Base-by-base conservation (phyloP, 352 stramenopile genomes). In the Phytophthora lateralis region DNA sequence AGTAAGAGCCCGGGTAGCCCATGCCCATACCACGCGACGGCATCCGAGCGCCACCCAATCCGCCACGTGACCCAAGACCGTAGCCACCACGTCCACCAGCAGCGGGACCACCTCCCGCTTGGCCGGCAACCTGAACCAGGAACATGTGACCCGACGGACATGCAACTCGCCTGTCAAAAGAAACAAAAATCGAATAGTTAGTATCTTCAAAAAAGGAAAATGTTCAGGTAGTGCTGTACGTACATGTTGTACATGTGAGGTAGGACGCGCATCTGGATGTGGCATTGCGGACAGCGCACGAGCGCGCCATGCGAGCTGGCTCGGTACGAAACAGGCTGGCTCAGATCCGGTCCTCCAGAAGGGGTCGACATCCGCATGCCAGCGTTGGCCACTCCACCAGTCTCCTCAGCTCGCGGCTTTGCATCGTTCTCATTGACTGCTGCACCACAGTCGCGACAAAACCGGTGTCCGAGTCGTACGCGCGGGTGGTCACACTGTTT, bases 221-320 rank as follows among this genome's bases (percentile, higher is more conserved):
- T 15, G 9, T 15, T 18, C 11, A 14, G 6, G 20, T 15, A 12
- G 8, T 21, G 35, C 12, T 15, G n/a, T 44, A 80, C 80, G 34
- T 85, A 93, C 85, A 95, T 91, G 78, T 95, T 95, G 65, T 93
- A 95, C 86, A 95, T 95, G 61, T 95, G 82, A 6, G 86, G 86
- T 2, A 95, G 74, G 44, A 95, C 86, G 17, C 86, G 82, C 84
- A 95, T 93, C 60, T 95, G 83, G 58, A 95, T 93, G 32, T 92
- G 86, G 54, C 86, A 95, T 56, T 92, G 82, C 9, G 86, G 86
- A 60, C 86, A 95, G 18, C 82, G 83, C 49, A 95, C 86, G 32
- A 95, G 80, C 18, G 86, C 86, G n/a, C 86, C 86, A 46, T 95
- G 82, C n/a, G 81, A 88, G 46, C 81, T 88, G 9, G 82, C 84